Conservation (phyloP, 23 red algal species). For the Gracilaria gracilis region DNA sequence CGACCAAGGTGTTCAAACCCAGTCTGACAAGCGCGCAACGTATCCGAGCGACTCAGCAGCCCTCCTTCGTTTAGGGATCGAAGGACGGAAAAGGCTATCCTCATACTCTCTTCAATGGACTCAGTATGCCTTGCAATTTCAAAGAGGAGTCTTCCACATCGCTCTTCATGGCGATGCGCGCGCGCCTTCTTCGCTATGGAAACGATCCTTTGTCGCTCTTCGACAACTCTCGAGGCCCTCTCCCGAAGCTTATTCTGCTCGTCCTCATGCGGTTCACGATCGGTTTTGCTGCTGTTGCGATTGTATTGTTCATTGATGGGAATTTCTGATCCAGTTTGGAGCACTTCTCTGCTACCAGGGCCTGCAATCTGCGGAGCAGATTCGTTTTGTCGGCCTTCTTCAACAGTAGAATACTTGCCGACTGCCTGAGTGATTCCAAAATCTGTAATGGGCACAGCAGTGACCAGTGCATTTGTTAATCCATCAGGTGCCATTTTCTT, state of each 20-base stretch:
- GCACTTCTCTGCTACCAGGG: not conserved
- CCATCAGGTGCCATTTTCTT: not conserved
- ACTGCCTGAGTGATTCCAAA: not conserved
- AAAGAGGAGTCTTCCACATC: not conserved
- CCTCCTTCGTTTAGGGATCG: not conserved
- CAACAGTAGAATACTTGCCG: not conserved
- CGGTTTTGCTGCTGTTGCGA: not conserved
- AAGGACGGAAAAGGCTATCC: not conserved
- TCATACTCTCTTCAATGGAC: not conserved
- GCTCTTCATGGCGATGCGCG: not conserved
- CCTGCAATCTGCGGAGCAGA: not conserved
- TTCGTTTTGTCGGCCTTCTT: not conserved
- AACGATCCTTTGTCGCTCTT: slow-evolving; percentile 20
- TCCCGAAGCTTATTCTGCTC: not conserved
- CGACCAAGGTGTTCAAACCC: slow-evolving; percentile 10
- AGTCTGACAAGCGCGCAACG: not conserved
- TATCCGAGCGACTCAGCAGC: slow-evolving; percentile 4
- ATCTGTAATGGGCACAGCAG: not conserved
- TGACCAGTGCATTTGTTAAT: not conserved
- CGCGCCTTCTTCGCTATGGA: slow-evolving; percentile 23
- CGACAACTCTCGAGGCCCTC: slow-evolving; percentile 17
- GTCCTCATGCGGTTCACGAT: not conserved
- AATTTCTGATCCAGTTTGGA: not conserved
- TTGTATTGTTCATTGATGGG: not conserved
- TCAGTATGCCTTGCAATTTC: not conserved